Conservation (phyloP, 495 filamentous ascomycete species). For the Sordaria brevicollis region DNA sequence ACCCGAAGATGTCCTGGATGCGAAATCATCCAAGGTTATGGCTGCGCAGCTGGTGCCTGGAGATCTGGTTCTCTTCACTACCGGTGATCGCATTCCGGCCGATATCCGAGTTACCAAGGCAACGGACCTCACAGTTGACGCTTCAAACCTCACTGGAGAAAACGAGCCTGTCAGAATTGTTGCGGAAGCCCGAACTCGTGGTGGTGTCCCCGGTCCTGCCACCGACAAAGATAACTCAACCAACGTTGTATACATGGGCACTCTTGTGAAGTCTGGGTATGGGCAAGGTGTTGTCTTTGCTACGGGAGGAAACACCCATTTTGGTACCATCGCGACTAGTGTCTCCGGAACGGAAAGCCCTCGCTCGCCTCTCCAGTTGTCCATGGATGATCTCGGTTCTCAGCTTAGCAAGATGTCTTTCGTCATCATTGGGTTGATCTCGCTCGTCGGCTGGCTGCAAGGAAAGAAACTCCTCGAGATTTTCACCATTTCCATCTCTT, state of each 20-base stretch:
- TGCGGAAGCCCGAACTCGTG: conserved; percentile 57
- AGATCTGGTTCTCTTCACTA: conserved; percentile 85
- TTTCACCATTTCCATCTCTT: conserved; percentile 93
- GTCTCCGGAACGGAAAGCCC: conserved; percentile 91
- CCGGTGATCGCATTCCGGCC: conserved; percentile 91
- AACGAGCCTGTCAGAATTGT: conserved; percentile 83
- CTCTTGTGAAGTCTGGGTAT: conserved; percentile 89
- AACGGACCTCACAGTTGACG: conserved; percentile 82
- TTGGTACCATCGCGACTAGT: conserved; percentile 89
- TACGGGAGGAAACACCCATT: conserved; percentile 85
- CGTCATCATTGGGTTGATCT: conserved; percentile 85
- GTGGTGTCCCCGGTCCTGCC: conserved; percentile 15
- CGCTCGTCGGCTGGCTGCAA: conserved; percentile 77
- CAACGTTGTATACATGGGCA: conserved; percentile 98
- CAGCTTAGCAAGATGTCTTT: conserved; percentile 95
- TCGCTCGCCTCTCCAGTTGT: conserved; percentile 81
- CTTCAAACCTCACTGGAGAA: conserved; percentile 94
- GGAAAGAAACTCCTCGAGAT: conserved; percentile 86
- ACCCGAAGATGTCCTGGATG: conserved; percentile 49
- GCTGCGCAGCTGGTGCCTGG: conserved; percentile 82
- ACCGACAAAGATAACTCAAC: conserved; percentile 24
- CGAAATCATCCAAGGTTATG: conserved; percentile 69
- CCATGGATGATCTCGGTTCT: conserved; percentile 93
- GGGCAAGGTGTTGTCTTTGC: conserved; percentile 93
- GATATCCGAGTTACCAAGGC: conserved; percentile 91